Evolutionary conservation across 495 filamentous ascomycete species (phyloP).

Genomic region (Penicillium argentinense): DNA sequence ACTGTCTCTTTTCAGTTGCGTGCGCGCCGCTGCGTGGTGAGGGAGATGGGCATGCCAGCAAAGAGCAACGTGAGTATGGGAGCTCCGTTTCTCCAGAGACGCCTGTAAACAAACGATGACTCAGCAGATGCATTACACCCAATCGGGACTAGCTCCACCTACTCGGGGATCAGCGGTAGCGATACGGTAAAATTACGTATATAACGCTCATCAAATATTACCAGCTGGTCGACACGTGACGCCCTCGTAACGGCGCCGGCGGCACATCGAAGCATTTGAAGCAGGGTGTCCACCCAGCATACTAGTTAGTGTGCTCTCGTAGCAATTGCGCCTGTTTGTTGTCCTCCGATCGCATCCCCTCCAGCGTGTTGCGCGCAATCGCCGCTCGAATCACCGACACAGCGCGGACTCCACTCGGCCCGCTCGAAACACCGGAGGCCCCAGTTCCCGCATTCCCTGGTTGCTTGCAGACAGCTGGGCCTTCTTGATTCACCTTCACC

Average conservation of each 20-base stretch:
- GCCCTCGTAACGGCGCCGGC: too few relatives aligned
- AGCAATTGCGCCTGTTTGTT: too few relatives aligned
- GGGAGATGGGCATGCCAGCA: too few relatives aligned
- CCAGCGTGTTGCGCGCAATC: too few relatives aligned
- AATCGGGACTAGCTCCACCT: conserved; percentile 20
- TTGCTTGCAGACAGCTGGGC: conserved; percentile 16
- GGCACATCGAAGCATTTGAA: too few relatives aligned
- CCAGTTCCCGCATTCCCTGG: conserved; percentile 30
- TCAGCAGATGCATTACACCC: conserved; percentile 21
- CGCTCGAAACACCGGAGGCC: conserved; percentile 27
- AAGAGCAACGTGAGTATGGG: too few relatives aligned
- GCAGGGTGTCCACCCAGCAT: too few relatives aligned
- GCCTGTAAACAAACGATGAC: conserved; percentile 42
- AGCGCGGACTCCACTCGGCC: conserved; percentile 30
- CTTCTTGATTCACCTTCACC: conserved; percentile 22
- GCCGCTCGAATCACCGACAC: not conserved
- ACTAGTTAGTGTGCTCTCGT: too few relatives aligned
- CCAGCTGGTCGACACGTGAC: not conserved
- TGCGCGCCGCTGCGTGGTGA: too few relatives aligned
- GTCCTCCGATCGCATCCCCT: too few relatives aligned
- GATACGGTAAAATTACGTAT: not conserved
- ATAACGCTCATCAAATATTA: not conserved
- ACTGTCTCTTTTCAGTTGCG: conserved; percentile 15
- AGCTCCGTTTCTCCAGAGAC: conserved; percentile 46
- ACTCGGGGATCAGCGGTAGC: too few relatives aligned